Evolutionary conservation across 2,329 filamentous ascomycete species (phyloP), one percentile per base, ranked within the genome.

Genomic region (Beauveria scarabaeidicola): DNA sequence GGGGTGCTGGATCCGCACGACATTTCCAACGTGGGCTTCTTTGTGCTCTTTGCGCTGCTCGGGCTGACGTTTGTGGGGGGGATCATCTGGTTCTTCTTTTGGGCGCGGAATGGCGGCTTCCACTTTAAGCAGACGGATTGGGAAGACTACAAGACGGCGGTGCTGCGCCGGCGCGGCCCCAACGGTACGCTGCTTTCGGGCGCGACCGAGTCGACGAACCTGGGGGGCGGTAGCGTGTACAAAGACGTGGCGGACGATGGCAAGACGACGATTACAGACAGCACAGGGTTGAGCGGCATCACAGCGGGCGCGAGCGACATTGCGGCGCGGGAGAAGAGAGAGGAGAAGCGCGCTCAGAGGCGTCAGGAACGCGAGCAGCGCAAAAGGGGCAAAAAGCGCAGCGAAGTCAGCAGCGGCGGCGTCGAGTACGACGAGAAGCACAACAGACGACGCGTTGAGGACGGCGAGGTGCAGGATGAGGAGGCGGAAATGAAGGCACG

Each of bases 131-230:
- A 95, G 63, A 80, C 84, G 40, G 94, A 99, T 74, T 99, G 94
- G 93, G 93, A 97, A 6, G 94, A 99, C 69, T 99, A 99, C 83
- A 97, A 97, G 73, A 88, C 89, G 1, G 97, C 93, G 0, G 94
- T 99, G 2, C 75, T 99, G 50, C 84, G 94, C 46, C 88, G 92
- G 57, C 91, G 88, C 68, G 92, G 91, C 0, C 91, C 92, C 5
- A 92, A 97, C 74, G 93, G 93, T 44, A 92, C 88, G 48, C 86
- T 93, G 1, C 79, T 97, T 5, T 89, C 85, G 59, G 90, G 90
- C 58, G 92, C 89, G 0, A 96, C 91, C 1, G 84, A 85, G 67
- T 87, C 85, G 67, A 97, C 92, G 1, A 81, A 88, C 63, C 81
- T 97, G 0, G 93, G 93, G n/a, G 91, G 91, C 52, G 91, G 91